Conservation (phyloP, 805 yeast genomes). For the Danielozyma ontarioensis region DNA sequence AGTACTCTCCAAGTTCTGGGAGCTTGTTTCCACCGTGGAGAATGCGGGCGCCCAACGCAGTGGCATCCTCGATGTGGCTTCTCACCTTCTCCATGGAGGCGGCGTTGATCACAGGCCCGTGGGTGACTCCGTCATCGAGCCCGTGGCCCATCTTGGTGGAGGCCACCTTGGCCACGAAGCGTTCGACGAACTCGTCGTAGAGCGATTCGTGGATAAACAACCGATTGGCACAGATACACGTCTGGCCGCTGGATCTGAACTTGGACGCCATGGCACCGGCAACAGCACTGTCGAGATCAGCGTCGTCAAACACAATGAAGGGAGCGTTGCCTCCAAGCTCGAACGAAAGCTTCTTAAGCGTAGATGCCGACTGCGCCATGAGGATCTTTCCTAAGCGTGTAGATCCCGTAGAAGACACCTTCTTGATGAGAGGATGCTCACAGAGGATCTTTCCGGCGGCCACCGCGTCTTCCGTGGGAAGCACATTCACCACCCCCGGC, state of each 20-base stretch:
- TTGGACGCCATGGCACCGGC: constrained; percentile 13
- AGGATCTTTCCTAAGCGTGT: constrained; percentile 16
- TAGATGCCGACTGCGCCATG: constrained; percentile 12
- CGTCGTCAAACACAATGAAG: constrained; percentile 16
- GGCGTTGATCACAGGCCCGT: constrained; percentile 52
- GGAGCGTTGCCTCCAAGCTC: constrained; percentile 18
- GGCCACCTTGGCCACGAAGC: constrained; percentile 7
- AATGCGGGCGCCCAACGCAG: constrained; percentile 48
- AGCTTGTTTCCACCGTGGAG: constrained; percentile 49
- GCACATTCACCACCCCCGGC: constrained; percentile 59
- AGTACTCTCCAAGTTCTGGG: constrained; percentile 45
- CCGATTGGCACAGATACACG: constrained; percentile 16
- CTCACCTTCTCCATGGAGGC: constrained; percentile 50
- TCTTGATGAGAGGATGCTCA: constrained; percentile 24
- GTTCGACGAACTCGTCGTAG: constrained; percentile 9
- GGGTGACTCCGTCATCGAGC: constrained; percentile 45
- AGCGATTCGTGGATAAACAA: constrained; percentile 13
- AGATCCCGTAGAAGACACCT: constrained; percentile 14
- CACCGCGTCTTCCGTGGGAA: constrained; percentile 45
- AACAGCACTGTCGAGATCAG: constrained; percentile 12
- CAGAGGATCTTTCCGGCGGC: constrained; percentile 50
- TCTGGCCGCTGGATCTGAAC: constrained; percentile 16
- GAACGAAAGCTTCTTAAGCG: constrained; percentile 14
- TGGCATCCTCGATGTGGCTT: constrained; percentile 50
- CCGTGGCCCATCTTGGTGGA: constrained; percentile 50